Evolutionary conservation across 768 basidiomycete genomes (phyloP), one percentile per base, ranked within the genome.

Genomic region (Steccherinum ochraceum): DNA sequence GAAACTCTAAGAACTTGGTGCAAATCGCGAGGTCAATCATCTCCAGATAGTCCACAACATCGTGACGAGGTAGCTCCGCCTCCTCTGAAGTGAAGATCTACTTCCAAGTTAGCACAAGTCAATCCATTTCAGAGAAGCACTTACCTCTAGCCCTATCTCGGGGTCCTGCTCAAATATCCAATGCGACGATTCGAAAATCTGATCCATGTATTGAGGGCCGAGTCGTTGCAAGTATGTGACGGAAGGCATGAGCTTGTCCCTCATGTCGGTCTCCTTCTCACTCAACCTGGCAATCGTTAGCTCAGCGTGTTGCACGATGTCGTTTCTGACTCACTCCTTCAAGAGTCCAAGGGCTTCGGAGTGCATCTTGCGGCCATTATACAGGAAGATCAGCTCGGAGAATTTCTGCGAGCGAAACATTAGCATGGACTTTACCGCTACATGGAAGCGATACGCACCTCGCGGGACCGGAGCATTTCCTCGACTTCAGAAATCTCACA

Each of bases 81-180:
- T 97, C 93, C 61, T 97, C 95, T 0, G 94, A 93, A 2, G 86
- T 92, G 62, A 98, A 99, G 40, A 99, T 91, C 93, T 96, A 57
- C 2, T 11, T 43, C 5, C 24, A 30, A 30, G 12, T 18, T 2
- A n/a, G 3, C 4, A 24, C 23, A n/a, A 35, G 40, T 1, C 13
- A 7, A 3, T 44, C 12, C 4, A 13, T 42, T 2, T 3, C 45
- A 20, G 40, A 40, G 18, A 11, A 12, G 40, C 4, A 35, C 42
- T 26, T 56, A 84, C 94, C 71, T 93, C 77, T 53, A 97, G 84
- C 1, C 79, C 93, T 67, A 86, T 83, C 20, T 81, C 74, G 0
- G 74, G 69, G 58, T 94, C 80, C 18, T 78, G 72, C 24, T 88
- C 79, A 56, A 97, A 87, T 2, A 94, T 76, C 95, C 96, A 98